Base-by-base conservation (phyloP, 2,329 filamentous ascomycete genomes). In the Sarocladium strictum region DNA sequence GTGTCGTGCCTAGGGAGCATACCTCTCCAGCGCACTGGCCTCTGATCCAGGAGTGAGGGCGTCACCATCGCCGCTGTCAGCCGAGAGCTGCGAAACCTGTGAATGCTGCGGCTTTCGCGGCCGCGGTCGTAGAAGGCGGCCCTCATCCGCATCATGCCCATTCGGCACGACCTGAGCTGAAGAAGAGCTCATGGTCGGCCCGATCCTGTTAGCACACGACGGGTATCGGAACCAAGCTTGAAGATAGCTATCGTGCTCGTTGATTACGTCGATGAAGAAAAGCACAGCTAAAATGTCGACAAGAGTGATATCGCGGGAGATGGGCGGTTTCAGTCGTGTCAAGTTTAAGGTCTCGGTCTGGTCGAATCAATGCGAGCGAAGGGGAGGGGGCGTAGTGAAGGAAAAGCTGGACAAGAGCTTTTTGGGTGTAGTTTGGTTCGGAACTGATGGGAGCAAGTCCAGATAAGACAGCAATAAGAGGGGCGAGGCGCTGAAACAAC, bases 31-130 rank as follows among this genome's bases (percentile, higher is more conserved):
- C 7, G 47, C n/a, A 35, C 2, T 15, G 14, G n/a, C 23, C 7
- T 35, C 17, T 12, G 27, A 41, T 47, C 37, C 12, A 14, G 17
- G 15, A 54, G 17, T 29, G 43, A 27, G 37, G 11, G 33, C 19
- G 15, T 53, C 50, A 12, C 50, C 50, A 26, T 53, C 35, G 21
- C 26, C 23, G 35, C 35, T 40, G 14, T 53, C 32, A 17, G 29
- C 47, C 57, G 72, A 73, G 43, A 75, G 64, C 53, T 72, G 71
- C 2, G 71, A 68, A n/a, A 78, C 65, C 60, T 77, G 76, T 2
- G 73, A 65, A 55, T 78, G 76, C 57, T 74, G 67, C 0, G 76
- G 72, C 59, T 79, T 80, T 58, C 75, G 73, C 23, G 76, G 74
- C 10, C 78, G 72, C 15, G 78, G 76, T 5, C 77, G 76, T 54